These are phyloP conservation scores for Abortiporus biennis DNA, from an alignment of 1,284 basidiomycete species.

Conservation along the genomic window DNA sequence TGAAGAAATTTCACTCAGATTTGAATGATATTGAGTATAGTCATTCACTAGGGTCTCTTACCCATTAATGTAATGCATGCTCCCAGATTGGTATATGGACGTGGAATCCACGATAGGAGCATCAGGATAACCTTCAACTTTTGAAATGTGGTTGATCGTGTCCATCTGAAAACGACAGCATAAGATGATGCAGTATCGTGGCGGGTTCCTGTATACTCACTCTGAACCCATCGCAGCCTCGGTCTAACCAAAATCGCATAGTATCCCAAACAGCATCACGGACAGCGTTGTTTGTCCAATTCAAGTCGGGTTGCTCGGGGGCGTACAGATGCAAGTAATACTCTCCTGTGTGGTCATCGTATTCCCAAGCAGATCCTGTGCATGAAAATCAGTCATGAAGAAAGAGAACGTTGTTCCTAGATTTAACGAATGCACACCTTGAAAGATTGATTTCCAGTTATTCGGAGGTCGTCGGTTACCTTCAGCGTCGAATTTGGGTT, in stretches of 20 bases:
- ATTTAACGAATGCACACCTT: constrained; percentile 32
- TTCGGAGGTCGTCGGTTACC: constrained; percentile 58
- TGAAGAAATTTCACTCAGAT: no score
- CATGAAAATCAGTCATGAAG: not conserved
- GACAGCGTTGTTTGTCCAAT: constrained; percentile 70
- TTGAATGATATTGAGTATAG: not conserved
- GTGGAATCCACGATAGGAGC: constrained; percentile 48
- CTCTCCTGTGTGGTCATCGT: constrained; percentile 61
- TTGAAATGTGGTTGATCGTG: constrained; percentile 65
- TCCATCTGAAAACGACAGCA: constrained; percentile 42
- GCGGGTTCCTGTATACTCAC: constrained; percentile 26
- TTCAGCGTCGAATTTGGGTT: constrained; percentile 47
- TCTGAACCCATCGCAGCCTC: constrained; percentile 73
- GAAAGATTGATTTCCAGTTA: constrained; percentile 70
- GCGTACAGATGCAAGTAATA: constrained; percentile 75
- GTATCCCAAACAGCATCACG: constrained; percentile 57
- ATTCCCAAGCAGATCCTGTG: constrained; percentile 69
- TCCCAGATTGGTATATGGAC: constrained; percentile 52
- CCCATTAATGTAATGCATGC: constrained; percentile 55
- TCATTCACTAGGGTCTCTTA: constrained; percentile 19
- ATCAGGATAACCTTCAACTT: constrained; percentile 58
- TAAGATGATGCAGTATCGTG: not conserved
- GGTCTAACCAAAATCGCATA: constrained; percentile 71
- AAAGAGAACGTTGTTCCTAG: not conserved
- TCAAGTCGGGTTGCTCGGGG: constrained; percentile 70